These are phyloP conservation scores for Penicillium sp. DNA, from an alignment of 2,329 filamentous ascomycete species.

Conservation along the genomic window DNA sequence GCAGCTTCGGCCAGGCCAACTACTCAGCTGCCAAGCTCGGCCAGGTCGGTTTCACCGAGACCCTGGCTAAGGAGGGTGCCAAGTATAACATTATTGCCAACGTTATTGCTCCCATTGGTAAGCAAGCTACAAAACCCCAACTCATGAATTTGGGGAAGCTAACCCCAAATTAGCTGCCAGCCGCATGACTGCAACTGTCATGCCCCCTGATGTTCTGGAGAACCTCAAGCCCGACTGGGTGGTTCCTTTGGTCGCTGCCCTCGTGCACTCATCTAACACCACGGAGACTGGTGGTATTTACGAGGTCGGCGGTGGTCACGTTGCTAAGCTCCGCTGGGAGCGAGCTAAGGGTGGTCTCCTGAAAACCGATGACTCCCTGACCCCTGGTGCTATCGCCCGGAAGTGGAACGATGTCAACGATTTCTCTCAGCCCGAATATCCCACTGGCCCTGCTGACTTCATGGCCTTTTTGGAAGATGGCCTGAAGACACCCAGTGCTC, in stretches of 20 bases:
- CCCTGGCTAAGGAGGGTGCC: conserved; percentile 90
- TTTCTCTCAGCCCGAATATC: conserved; percentile 81
- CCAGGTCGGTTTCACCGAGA: conserved; percentile 96
- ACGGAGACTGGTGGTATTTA: conserved; percentile 85
- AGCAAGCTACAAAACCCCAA: conserved; percentile 9
- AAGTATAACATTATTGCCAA: conserved; percentile 99
- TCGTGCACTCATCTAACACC: conserved; percentile 82
- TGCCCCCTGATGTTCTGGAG: conserved; percentile 89
- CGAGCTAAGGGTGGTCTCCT: conserved; percentile 83
- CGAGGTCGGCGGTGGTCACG: conserved; percentile 87
- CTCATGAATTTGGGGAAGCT: conserved; percentile 3
- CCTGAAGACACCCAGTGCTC: conserved; percentile 71
- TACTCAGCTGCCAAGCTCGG: conserved; percentile 96
- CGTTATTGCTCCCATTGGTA: conserved; percentile 82
- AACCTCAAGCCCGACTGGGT: conserved; percentile 91
- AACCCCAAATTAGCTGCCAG: conserved; percentile 64
- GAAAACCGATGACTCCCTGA: conserved; percentile 84
- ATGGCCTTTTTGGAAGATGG: conserved; percentile 81
- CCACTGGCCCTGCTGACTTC: conserved; percentile 83
- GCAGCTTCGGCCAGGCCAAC: conserved; percentile 92
- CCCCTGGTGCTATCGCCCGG: conserved; percentile 80
- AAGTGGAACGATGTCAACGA: conserved; percentile 88
- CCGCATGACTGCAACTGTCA: conserved; percentile 91
- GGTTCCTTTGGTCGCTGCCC: conserved; percentile 83
- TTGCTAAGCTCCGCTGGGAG: conserved; percentile 95